Evolutionary conservation across 805 yeast genomes (phyloP).

Genomic region (Torulaspora quercuum): DNA sequence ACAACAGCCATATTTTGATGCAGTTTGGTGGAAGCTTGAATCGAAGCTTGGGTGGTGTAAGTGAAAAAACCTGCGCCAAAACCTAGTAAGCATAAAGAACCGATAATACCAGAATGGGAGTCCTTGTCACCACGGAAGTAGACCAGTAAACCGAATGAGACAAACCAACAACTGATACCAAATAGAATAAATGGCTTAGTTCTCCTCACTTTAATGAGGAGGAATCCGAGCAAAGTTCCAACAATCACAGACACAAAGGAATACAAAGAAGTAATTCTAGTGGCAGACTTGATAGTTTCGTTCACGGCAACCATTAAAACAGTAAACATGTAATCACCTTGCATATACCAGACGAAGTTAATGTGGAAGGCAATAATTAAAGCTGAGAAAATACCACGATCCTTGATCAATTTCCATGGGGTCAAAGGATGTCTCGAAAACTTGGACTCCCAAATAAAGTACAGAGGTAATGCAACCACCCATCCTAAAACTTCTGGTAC

Average conservation of each 20-base stretch:
- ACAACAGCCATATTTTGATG: constrained; percentile 65
- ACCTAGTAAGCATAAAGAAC: constrained; percentile 60
- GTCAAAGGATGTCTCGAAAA: constrained; percentile 53
- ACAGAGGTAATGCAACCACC: constrained; percentile 50
- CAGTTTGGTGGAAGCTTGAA: constrained; percentile 49
- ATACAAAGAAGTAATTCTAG: constrained; percentile 58
- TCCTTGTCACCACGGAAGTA: constrained; percentile 50
- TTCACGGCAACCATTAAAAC: constrained; percentile 57
- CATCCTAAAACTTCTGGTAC: constrained; percentile 60
- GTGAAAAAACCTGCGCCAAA: constrained; percentile 74
- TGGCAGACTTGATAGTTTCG: constrained; percentile 57
- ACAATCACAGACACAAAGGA: constrained; percentile 63
- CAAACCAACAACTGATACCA: constrained; percentile 57
- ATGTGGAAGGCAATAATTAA: constrained; percentile 52
- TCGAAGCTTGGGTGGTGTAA: constrained; percentile 58
- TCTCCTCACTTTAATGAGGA: constrained; percentile 48
- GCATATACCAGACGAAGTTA: constrained; percentile 60
- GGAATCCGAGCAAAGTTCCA: constrained; percentile 56
- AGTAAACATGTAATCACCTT: constrained; percentile 61
- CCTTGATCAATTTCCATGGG: constrained; percentile 52
- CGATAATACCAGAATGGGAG: constrained; percentile 57
- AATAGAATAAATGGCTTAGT: constrained; percentile 57
- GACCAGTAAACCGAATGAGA: constrained; percentile 56
- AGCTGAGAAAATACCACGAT: constrained; percentile 67
- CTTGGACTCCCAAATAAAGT: constrained; percentile 54